A percentile compares a stretch with the other conserved stretches of the same genome.
These are phyloP conservation scores for Pezicula carpinea DNA, from an alignment of 2,329 filamentous ascomycete genomes.

Conservation along the genomic window DNA sequence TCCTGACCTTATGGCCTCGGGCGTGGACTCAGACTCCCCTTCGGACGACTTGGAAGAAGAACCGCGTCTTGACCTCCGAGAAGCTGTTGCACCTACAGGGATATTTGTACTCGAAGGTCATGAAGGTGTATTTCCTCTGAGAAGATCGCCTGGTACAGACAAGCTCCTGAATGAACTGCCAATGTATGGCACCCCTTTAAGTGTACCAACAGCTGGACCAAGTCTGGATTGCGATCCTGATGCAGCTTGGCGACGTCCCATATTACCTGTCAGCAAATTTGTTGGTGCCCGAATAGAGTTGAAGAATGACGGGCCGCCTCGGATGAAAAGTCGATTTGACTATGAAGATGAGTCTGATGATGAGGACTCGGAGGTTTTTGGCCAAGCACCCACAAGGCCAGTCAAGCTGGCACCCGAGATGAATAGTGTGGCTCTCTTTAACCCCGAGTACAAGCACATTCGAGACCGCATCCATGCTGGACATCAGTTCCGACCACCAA, in stretches of 20 bases:
- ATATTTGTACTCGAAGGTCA: conserved; percentile 81
- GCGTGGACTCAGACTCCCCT: conserved; percentile 51
- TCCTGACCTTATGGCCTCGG: conserved; percentile 62
- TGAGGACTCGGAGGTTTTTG: conserved; percentile 42
- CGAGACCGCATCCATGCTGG: conserved; percentile 85
- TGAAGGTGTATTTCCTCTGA: conserved; percentile 74
- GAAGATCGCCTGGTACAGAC: conserved; percentile 69
- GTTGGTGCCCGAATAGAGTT: conserved; percentile 76
- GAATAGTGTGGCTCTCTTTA: conserved; percentile 79
- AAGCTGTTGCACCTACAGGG: conserved; percentile 62
- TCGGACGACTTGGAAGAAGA: conserved; percentile 38
- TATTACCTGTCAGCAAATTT: conserved; percentile 81
- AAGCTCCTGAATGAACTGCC: conserved; percentile 77
- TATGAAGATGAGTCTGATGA: conserved; percentile 71
- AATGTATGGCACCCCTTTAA: conserved; percentile 64
- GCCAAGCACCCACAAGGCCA: conserved; percentile 21
- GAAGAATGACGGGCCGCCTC: conserved; percentile 57
- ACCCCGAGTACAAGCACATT: conserved; percentile 82
- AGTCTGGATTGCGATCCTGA: conserved; percentile 61
- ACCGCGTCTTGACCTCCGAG: conserved; percentile 26
- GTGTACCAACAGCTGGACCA: conserved; percentile 52
- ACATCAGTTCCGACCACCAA: conserved; percentile 89
- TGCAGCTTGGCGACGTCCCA: conserved; percentile 68
- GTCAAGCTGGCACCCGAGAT: conserved; percentile 60
- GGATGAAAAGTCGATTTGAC: conserved; percentile 77